A percentile compares a stretch with the other conserved stretches of the same genome.
These are phyloP conservation scores for Agrostemma githago DNA, from an alignment of 148 eudicot genomes.

Conservation along the genomic window DNA sequence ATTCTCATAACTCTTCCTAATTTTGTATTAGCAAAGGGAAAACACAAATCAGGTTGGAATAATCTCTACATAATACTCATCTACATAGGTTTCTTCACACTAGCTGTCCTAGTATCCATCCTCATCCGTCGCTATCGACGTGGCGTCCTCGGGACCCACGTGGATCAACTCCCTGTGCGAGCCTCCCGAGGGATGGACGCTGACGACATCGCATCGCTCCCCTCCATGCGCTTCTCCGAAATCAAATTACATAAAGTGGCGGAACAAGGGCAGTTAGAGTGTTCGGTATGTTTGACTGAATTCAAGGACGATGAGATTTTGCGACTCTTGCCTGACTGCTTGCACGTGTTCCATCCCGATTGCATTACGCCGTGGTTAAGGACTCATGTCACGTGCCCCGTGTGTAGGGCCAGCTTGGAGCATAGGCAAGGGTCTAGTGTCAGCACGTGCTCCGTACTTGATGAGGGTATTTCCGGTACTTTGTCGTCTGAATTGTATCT, in stretches of 20 bases:
- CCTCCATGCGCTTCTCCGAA: constrained; percentile 33
- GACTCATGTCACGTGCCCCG: constrained; percentile 43
- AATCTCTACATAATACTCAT: constrained; percentile 14
- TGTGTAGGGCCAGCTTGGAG: constrained; percentile 39
- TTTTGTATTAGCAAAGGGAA: constrained; percentile 9
- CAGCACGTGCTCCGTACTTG: constrained; percentile 12
- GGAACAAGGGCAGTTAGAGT: constrained; percentile 21
- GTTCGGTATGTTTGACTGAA: constrained; percentile 45
- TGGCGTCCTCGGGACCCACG: neutral
- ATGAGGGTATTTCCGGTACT: constrained; percentile 14
- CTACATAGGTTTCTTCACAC: constrained; percentile 11
- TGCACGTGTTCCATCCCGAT: constrained; percentile 43
- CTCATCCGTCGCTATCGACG: constrained; percentile 18
- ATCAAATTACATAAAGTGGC: constrained; percentile 36
- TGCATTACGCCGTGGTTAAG: constrained; percentile 43
- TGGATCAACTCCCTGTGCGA: neutral
- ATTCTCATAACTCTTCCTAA: neutral
- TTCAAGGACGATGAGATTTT: constrained; percentile 35
- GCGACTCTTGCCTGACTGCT: constrained; percentile 36
- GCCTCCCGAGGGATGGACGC: constrained; percentile 28
- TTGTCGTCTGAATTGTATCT: constrained; percentile 18
- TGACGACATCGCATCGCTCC: constrained; percentile 30
- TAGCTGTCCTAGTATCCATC: constrained; percentile 11
- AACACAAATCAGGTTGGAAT: constrained; percentile 3
- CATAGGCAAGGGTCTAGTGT: constrained; percentile 23